A percentile compares a stretch with the other conserved stretches of the same genome.
phyloP scores from a whole-genome alignment of 345 rosid species.

The Acer negundo region DNA sequence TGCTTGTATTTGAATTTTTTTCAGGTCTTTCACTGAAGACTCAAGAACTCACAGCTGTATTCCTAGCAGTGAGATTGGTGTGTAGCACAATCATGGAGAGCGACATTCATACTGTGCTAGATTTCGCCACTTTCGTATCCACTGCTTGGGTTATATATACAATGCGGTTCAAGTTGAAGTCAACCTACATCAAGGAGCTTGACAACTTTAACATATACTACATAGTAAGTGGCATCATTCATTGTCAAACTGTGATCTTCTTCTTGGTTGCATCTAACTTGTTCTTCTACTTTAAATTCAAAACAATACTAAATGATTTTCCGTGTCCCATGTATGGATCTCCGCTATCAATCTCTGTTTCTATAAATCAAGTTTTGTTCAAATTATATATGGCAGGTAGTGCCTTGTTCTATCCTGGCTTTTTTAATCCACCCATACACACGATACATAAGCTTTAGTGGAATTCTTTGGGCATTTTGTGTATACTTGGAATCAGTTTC shows the following conservation, averaged over 20 bases:
- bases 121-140: conserved; percentile 52
- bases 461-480: conserved; percentile 65
- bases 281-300: too few species aligned
- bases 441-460: conserved; percentile 1
- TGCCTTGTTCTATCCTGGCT: conserved; percentile 62
- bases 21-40: conserved; percentile 79
- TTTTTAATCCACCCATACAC: conserved; percentile 48
- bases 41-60: conserved; percentile 74
- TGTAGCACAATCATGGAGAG: conserved; percentile 48
- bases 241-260: background rate
- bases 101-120: conserved; percentile 67
- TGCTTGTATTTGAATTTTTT: background rate
- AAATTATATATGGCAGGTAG: conserved; percentile 39
- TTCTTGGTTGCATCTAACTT: too few species aligned
- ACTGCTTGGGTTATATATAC: conserved; percentile 76
- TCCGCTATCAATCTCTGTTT: too few species aligned
- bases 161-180: conserved; percentile 70
- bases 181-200: conserved; percentile 59
- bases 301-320: too few species aligned
- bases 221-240: conserved; percentile 37
- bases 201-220: conserved; percentile 62
- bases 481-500: conserved; percentile 71
- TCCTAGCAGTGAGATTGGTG: conserved; percentile 55
- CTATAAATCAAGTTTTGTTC: background rate
- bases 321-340: too few species aligned